Base-by-base conservation (phyloP, 192 early-diverging fungal species). In the Entrophospora sp. region DNA sequence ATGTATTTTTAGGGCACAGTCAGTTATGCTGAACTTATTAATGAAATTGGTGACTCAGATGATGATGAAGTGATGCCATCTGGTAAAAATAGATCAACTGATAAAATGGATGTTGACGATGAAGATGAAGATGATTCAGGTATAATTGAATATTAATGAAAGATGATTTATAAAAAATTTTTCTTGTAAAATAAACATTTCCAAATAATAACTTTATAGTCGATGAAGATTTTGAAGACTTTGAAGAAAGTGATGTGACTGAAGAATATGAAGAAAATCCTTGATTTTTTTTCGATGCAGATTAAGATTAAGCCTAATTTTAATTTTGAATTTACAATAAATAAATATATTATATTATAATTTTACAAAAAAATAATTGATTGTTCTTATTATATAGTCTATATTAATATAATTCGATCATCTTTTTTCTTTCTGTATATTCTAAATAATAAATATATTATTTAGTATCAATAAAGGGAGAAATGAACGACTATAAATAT, bases 221-320 rank as follows among this genome's bases (percentile, higher is more conserved):
- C 49, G 94, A 96, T 69, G 94, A 96, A 77, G 94, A 96, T 77
- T 96, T 93, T 79, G 81, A 85, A 3, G 89, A 86, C 32, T 0
- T 81, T 72, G 35, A 81, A 45, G 87, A 86, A 59, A 87, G 84
- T 71, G 89, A 91, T 71, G 83, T 89, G 5, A 81, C 81, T 5
- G 88, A 91, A 70, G 89, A 89, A 62, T 91, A 75, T 67, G 89
- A 91, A 70, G 85, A 87, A 46, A 74, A 89, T 20, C n/a, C n/a
- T n/a, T n/a, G n/a, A n/a, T n/a, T n/a, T n/a, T n/a, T n/a, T n/a
- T n/a, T n/a, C n/a, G n/a, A n/a, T n/a, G n/a, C n/a, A n/a, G n/a
- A n/a, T n/a, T n/a, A n/a, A n/a, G n/a, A n/a, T n/a, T n/a, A n/a
- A n/a, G n/a, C n/a, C n/a, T n/a, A n/a, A n/a, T n/a, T n/a, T n/a